These are phyloP conservation scores for Glycine latifolia DNA, from an alignment of 306 rosid genomes.

Conservation along the genomic window DNA sequence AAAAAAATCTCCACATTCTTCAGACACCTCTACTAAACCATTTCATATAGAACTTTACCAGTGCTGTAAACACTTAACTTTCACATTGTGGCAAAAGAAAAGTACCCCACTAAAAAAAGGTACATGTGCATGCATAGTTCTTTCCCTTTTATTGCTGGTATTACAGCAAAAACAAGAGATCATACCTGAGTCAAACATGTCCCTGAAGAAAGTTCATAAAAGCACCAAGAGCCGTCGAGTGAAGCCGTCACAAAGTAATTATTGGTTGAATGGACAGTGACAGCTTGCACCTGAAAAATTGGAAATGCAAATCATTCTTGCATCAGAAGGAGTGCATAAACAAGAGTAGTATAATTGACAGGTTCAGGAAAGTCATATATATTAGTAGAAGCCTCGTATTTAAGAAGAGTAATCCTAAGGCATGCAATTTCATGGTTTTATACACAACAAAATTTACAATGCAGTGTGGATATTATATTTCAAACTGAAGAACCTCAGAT, in stretches of 20 bases:
- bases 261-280: slow-evolving; percentile 95
- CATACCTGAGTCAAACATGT: slow-evolving; percentile 91
- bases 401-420: slow-evolving; percentile 18
- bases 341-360: not conserved
- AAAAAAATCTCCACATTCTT: not conserved
- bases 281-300: slow-evolving; percentile 90
- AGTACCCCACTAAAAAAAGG: not conserved
- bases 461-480: not conserved
- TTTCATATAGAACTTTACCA: too few relatives aligned
- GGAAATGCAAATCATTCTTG: slow-evolving; percentile 4
- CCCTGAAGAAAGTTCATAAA: slow-evolving; percentile 91
- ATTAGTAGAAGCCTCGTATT: slow-evolving; percentile 6
- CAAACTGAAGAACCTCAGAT: slow-evolving; percentile 24
- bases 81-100: not conserved
- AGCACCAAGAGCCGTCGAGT: slow-evolving; percentile 96
- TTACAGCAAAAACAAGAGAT: slow-evolving; percentile 25
- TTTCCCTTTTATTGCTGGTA: not conserved
- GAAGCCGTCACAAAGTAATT: slow-evolving; percentile 95
- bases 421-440: slow-evolving; percentile 8
- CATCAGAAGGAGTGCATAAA: slow-evolving; percentile 15
- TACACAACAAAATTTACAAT: not conserved
- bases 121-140: slow-evolving; percentile 10
- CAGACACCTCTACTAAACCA: slow-evolving; percentile 23
- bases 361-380: not conserved
- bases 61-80: not conserved